Conservation (phyloP, 306 rosid genomes). For the Trifolium dubium region DNA sequence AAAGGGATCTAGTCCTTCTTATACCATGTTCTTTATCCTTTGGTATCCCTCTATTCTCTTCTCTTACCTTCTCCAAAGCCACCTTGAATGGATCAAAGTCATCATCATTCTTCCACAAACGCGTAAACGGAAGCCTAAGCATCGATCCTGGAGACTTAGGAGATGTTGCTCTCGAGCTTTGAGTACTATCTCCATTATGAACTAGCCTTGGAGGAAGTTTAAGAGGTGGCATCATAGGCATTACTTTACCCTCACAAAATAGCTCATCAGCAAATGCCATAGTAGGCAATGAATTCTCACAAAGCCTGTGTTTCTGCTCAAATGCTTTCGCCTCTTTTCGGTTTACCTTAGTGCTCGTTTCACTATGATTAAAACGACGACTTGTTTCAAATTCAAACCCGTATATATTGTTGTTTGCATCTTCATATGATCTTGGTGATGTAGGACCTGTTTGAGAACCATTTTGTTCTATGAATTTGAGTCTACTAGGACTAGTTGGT, state of each 20-base stretch:
- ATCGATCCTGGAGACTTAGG: constrained; percentile 55
- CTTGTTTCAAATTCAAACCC: constrained; percentile 76
- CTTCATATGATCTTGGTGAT: constrained; percentile 51
- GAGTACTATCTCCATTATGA: constrained; percentile 38
- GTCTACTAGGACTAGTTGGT: constrained; percentile 71
- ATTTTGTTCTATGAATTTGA: constrained; percentile 3
- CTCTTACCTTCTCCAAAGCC: constrained; percentile 68
- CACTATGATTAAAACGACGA: constrained; percentile 40
- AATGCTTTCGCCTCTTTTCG: constrained; percentile 23
- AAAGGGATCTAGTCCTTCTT: constrained; percentile 55
- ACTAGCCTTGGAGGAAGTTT: constrained; percentile 83
- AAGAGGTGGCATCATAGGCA: constrained; percentile 65
- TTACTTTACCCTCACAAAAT: constrained; percentile 73
- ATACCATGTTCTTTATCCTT: constrained; percentile 21
- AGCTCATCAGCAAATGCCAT: constrained; percentile 90
- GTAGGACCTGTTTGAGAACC: constrained; percentile 51
- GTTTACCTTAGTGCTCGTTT: constrained; percentile 13
- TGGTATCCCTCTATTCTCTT: constrained; percentile 50
- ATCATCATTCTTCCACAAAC: constrained; percentile 77
- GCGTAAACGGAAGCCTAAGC: constrained; percentile 46
- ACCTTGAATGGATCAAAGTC: constrained; percentile 80
- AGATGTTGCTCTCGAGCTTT: constrained; percentile 41
- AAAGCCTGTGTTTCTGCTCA: constrained; percentile 21
- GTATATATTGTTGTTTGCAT: constrained; percentile 49
- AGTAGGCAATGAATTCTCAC: constrained; percentile 46